Evolutionary conservation across 2,329 filamentous ascomycete genomes (phyloP).

Genomic region (Cercospora sesami): DNA sequence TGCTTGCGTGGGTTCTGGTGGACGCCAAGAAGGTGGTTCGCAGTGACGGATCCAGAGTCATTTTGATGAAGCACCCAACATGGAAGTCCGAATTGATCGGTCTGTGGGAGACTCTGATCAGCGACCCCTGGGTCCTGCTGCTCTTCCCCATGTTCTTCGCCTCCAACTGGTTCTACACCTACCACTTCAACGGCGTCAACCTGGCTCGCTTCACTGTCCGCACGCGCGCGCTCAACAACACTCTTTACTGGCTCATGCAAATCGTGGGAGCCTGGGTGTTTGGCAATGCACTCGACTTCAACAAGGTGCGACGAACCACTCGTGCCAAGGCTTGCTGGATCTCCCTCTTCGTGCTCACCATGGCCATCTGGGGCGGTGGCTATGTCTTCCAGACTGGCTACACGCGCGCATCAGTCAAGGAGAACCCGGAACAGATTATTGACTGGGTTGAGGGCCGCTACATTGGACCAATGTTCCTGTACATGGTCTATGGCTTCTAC

Average conservation of each 20-base stretch:
- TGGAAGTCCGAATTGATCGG: constrained; percentile 78
- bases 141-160: constrained; percentile 82
- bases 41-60: constrained; percentile 73
- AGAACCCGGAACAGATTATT: constrained; percentile 38
- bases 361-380: constrained; percentile 79
- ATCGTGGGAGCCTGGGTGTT: constrained; percentile 74
- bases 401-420: constrained; percentile 42
- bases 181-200: constrained; percentile 76
- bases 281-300: constrained; percentile 68
- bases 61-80: constrained; percentile 86
- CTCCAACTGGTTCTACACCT: constrained; percentile 78
- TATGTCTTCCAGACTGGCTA: constrained; percentile 72
- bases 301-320: constrained; percentile 59
- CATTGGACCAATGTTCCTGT: constrained; percentile 79
- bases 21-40: constrained; percentile 73
- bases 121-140: constrained; percentile 70
- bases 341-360: constrained; percentile 67
- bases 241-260: constrained; percentile 74
- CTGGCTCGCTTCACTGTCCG: constrained; percentile 69
- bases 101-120: constrained; percentile 69
- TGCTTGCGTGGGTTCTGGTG: constrained; percentile 67
- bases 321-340: constrained; percentile 66
- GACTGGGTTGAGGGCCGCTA: constrained; percentile 71
- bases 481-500: constrained; percentile 87
- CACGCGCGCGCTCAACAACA: constrained; percentile 72